These are phyloP conservation scores for Sphagnum fallax DNA, from an alignment of 228 moss, liverwort and hornwort genomes.

Conservation along the genomic window DNA sequence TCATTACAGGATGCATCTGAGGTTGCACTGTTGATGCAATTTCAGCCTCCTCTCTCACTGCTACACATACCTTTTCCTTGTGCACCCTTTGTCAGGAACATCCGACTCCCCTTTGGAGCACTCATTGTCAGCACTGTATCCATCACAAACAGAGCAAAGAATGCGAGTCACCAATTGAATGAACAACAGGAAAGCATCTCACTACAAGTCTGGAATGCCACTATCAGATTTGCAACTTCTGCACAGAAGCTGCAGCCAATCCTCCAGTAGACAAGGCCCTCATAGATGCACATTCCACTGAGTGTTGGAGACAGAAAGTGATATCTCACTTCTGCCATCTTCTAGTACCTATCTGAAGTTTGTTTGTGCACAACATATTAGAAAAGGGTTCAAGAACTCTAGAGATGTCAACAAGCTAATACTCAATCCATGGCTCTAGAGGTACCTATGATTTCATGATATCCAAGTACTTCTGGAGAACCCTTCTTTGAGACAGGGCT, in stretches of 20 bases:
- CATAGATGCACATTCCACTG: too few species aligned
- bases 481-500: too few species aligned
- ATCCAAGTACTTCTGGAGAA: too few species aligned
- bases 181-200: neutral
- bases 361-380: neutral
- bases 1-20: neutral
- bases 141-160: slow-evolving; percentile 1
- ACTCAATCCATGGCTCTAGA: too few species aligned
- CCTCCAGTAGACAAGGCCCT: too few species aligned
- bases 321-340: too few species aligned
- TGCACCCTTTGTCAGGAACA: slow-evolving; percentile 22
- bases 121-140: slow-evolving; percentile 34
- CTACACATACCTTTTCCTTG: slow-evolving; percentile 25
- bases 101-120: slow-evolving; percentile 47
- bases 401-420: too few species aligned
- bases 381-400: neutral
- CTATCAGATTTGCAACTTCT: neutral
- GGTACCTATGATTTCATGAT: too few species aligned
- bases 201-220: neutral
- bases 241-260: too few species aligned
- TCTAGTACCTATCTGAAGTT: neutral
- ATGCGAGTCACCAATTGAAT: neutral
- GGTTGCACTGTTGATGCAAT: neutral
- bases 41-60: neutral
- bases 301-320: too few species aligned